phyloP scores from a whole-genome alignment of 148 eudicot species.

The Rhododendron simsii region DNA sequence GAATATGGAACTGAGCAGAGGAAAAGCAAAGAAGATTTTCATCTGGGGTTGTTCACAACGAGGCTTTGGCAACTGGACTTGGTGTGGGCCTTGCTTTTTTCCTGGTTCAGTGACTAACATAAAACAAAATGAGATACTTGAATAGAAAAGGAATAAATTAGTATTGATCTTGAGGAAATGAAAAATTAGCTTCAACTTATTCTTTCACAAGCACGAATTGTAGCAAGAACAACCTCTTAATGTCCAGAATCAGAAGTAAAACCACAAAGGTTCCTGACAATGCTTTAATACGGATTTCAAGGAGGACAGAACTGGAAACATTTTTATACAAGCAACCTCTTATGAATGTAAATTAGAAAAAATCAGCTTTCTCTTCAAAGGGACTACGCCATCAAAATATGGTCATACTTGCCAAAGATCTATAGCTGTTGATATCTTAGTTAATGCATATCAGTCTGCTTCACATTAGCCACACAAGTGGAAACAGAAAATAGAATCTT shows the following conservation, averaged over 20 bases:
- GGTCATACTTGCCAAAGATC: neutral
- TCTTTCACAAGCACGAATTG: neutral
- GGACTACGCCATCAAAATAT: neutral
- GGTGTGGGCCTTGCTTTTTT: conserved; percentile 4
- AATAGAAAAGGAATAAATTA: neutral
- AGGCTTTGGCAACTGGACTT: neutral
- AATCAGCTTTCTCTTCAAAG: neutral
- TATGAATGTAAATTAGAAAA: neutral
- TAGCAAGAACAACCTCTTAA: neutral
- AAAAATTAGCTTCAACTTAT: neutral
- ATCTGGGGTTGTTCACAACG: conserved; percentile 6
- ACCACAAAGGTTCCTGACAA: neutral
- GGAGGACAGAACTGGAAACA: neutral
- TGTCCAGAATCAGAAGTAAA: neutral
- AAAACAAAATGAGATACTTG: neutral
- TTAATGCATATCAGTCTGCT: neutral
- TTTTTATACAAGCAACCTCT: neutral
- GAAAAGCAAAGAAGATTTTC: conserved; percentile 10
- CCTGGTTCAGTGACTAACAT: conserved; percentile 13
- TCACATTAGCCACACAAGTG: neutral
- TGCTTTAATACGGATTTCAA: neutral
- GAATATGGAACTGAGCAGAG: conserved; percentile 6
- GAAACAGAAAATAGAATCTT: neutral
- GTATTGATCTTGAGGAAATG: neutral
- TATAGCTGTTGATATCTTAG: neutral